A percentile compares a stretch with the other conserved stretches of the same genome.
These are phyloP conservation scores for Edaphochlamys debaryana DNA, from an alignment of 139 green algal species.

Conservation along the genomic window DNA sequence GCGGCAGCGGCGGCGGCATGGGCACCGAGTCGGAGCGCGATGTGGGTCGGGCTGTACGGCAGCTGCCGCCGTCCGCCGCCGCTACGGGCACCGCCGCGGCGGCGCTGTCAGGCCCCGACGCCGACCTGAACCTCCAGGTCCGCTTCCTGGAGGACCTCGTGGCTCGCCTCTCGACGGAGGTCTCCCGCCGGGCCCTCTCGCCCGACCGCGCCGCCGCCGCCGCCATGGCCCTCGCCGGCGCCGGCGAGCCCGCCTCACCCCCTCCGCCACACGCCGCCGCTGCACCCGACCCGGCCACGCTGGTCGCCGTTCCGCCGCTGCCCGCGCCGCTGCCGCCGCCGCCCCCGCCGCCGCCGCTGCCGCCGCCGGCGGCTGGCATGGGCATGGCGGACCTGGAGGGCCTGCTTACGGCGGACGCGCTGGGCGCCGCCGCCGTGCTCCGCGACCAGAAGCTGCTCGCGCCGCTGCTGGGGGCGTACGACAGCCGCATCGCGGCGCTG, in stretches of 20 bases:
- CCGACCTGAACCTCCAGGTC: conserved; percentile 24
- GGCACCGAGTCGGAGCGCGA: neutral
- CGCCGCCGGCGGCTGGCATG: neutral
- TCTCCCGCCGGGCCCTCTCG: conserved; percentile 32
- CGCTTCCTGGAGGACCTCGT: conserved; percentile 69
- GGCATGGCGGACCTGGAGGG: conserved; percentile 1
- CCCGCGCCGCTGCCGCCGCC: neutral
- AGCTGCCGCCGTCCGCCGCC: too few relatives aligned
- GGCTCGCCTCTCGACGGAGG: conserved; percentile 56
- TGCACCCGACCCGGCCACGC: too few relatives aligned
- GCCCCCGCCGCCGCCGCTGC: neutral
- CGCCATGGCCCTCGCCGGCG: conserved; percentile 12
- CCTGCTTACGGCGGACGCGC: conserved; percentile 9
- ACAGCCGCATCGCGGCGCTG: conserved; percentile 42
- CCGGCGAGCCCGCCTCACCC: neutral
- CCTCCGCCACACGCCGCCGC: neutral
- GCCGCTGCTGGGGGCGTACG: conserved; percentile 62
- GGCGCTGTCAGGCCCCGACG: neutral
- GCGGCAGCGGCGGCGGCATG: neutral
- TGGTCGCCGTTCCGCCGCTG: neutral
- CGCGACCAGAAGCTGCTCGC: conserved; percentile 43
- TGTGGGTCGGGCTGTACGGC: too few relatives aligned
- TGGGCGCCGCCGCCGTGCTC: conserved; percentile 12
- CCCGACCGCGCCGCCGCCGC: conserved; percentile 16
- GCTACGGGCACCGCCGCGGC: too few relatives aligned